phyloP scores from a whole-genome alignment of 352 stramenopile species.

The Phytophthora pluvialis region DNA sequence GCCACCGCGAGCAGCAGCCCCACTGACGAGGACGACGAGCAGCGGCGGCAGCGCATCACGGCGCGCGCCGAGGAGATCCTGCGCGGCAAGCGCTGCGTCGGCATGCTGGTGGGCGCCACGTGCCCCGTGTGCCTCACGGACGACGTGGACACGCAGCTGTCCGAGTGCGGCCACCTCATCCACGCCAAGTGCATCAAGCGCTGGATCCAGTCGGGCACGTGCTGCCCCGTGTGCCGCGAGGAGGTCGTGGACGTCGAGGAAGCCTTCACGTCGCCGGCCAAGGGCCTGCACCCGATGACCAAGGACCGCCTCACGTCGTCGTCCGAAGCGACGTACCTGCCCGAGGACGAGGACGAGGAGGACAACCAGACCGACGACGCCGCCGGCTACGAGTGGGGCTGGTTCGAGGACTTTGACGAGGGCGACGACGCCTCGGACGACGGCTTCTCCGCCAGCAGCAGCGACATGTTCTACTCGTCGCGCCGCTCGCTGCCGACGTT shows the following conservation, averaged over 20 bases:
- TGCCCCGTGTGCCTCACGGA: conserved; percentile 76
- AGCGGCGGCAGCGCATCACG: conserved; percentile 52
- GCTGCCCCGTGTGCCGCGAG: conserved; percentile 72
- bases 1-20: conserved; percentile 18
- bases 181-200: conserved; percentile 85
- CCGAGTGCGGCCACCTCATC: conserved; percentile 66
- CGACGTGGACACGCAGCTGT: conserved; percentile 77
- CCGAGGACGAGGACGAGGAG: conserved; percentile 54
- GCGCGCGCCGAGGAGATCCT: conserved; percentile 71
- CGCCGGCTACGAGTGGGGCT: conserved; percentile 74
- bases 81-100: conserved; percentile 62
- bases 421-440: conserved; percentile 39
- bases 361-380: conserved; percentile 32
- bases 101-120: conserved; percentile 66
- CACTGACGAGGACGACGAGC: conserved; percentile 32
- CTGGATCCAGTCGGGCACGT: conserved; percentile 69
- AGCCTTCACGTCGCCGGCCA: conserved; percentile 52
- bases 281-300: conserved; percentile 40
- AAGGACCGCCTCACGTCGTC: conserved; percentile 59
- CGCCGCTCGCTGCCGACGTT: conserved; percentile 45
- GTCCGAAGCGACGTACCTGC: conserved; percentile 51
- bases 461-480: conserved; percentile 42
- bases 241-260: conserved; percentile 62
- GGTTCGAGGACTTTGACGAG: conserved; percentile 88
- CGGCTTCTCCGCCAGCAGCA: conserved; percentile 14